Evolutionary conservation across 2,329 filamentous ascomycete genomes (phyloP), one percentile per base, ranked within the genome.

Genomic region (Alternaria postmessia): DNA sequence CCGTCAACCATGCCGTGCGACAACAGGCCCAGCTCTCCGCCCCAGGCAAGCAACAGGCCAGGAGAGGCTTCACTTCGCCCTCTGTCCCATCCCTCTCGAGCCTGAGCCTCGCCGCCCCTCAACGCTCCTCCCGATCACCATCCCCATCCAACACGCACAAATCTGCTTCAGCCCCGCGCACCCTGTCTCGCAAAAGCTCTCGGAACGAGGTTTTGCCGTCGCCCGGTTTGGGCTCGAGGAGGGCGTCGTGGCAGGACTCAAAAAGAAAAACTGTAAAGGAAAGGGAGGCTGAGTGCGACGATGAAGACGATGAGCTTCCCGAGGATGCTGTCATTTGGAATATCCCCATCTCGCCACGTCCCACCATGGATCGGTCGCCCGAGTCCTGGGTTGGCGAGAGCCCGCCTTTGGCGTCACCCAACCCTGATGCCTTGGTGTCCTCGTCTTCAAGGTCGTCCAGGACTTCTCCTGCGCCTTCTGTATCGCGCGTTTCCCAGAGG

Each of bases 261-360:
- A 66, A 70, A 32, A 84, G 89, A 58, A 94, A 93, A 76, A 88
- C 89, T 0, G 83, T 87, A 1, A 80, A 88, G 61, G 88, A 94
- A 70, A 82, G 93, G 53, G 92, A 95, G 74, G 86, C 87, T 55
- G 91, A 94, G 73, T 94, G 92, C 68, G 90, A 94, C 67, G 90
- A 93, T 54, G 89, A 87, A 54, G 74, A 73, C 46, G 88, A 92
- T 63, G 84, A 86, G 58, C 89, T 95, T 30, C 92, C 92, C 0
- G 91, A 94, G 26, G 91, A 92, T 54, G 86, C 91, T 24, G 85
- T 93, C 53, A 85, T 95, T 47, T 91, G 92, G 79, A 95, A 95
- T 65, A 89, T 95, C 2, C 92, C 92, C 5, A 87, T 95, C 46
- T 94, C 91, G 0, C 92, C 92, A 20, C 78, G 80, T 24, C 76